Conservation (phyloP, 805 yeast species). For the Metschnikowia cerradonensis region DNA sequence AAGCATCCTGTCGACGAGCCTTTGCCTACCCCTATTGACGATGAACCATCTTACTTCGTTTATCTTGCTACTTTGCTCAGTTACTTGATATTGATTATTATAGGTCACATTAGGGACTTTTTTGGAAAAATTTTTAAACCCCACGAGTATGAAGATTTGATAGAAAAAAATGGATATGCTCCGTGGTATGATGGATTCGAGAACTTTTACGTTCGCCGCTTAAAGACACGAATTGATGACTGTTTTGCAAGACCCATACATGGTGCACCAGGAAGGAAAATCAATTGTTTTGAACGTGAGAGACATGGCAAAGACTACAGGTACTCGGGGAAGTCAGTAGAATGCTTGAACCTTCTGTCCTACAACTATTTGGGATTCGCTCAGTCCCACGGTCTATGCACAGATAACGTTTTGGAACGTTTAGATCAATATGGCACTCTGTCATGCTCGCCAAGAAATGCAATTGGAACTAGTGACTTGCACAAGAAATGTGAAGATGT, state of each 20-base stretch:
- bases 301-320: constrained; percentile 64
- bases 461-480: constrained; percentile 71
- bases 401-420: constrained; percentile 64
- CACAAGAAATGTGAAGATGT: constrained; percentile 70
- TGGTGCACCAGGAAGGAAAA: constrained; percentile 94
- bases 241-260: constrained; percentile 95
- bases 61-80: constrained; percentile 79
- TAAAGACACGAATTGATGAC: constrained; percentile 87
- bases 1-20: constrained; percentile 55
- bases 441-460: constrained; percentile 71
- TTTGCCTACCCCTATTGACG: constrained; percentile 59
- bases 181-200: constrained; percentile 95
- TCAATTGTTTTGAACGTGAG: constrained; percentile 74
- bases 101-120: constrained; percentile 90
- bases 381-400: constrained; percentile 88
- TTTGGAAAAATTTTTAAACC: constrained; percentile 73
- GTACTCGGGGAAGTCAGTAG: constrained; percentile 70
- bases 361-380: constrained; percentile 97
- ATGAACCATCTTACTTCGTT: constrained; percentile 83
- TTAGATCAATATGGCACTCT: constrained; percentile 72
- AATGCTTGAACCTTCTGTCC: constrained; percentile 81
- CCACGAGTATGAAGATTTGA: constrained; percentile 57
- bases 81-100: constrained; percentile 76
- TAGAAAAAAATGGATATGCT: constrained; percentile 85
- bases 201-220: constrained; percentile 86